phyloP scores from a whole-genome alignment of 495 filamentous ascomycete species.

The Pseudotulostoma volvatum region DNA sequence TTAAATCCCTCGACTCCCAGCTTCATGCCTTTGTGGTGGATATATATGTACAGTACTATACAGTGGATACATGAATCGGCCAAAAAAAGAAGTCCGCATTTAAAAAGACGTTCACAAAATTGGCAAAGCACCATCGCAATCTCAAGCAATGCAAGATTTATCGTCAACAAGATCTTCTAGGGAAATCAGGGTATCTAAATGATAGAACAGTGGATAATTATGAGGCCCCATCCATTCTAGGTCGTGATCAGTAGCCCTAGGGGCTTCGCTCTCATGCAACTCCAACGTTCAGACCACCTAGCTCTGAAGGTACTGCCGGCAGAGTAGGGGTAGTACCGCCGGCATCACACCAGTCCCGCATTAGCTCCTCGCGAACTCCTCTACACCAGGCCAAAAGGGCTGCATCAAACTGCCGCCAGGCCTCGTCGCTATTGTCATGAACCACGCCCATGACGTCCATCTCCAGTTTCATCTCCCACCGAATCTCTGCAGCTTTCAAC shows the following conservation, averaged over 20 bases:
- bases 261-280: slow-evolving; percentile 2
- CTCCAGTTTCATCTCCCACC: slow-evolving; percentile 79
- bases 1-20: too few relatives aligned
- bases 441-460: slow-evolving; percentile 80
- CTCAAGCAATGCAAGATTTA: too few relatives aligned
- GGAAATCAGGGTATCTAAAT: slow-evolving; percentile 14
- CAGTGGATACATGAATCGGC: too few relatives aligned
- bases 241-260: too few relatives aligned
- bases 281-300: slow-evolving; percentile 5
- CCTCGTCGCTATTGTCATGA: slow-evolving; percentile 41
- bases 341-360: slow-evolving; percentile 36
- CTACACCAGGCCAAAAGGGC: slow-evolving; percentile 67
- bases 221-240: slow-evolving; percentile 10
- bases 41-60: too few relatives aligned
- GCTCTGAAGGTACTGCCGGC: background rate
- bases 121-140: too few relatives aligned
- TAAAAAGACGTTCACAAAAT: too few relatives aligned
- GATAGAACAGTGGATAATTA: slow-evolving; percentile 8
- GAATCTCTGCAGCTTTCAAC: slow-evolving; percentile 86
- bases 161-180: too few relatives aligned
- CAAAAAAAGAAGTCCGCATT: too few relatives aligned
- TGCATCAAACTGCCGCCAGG: slow-evolving; percentile 67
- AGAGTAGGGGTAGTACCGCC: background rate
- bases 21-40: too few relatives aligned
- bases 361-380: slow-evolving; percentile 61